A percentile compares a stretch with the other conserved stretches of the same genome.
These are phyloP conservation scores for Capsella bursapastoris DNA, from an alignment of 345 rosid genomes.

Conservation along the genomic window DNA sequence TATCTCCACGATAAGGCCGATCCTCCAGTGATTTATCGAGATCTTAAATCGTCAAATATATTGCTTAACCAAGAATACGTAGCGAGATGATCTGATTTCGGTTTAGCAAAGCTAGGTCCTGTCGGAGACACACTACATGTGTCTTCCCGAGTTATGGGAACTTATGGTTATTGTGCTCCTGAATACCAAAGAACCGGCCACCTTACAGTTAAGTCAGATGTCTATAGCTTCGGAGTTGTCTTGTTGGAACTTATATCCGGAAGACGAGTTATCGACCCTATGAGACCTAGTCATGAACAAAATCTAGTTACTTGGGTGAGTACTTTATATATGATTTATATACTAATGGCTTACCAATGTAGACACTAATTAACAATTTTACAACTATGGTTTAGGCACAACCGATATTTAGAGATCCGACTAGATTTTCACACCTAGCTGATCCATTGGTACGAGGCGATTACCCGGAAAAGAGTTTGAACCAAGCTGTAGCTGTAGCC, in stretches of 20 bases:
- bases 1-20: constrained; percentile 74
- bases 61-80: constrained; percentile 56
- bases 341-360: background rate
- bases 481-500: constrained; percentile 77
- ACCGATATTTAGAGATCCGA: constrained; percentile 68
- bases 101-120: constrained; percentile 84
- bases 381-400: constrained; percentile 52
- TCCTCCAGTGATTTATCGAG: constrained; percentile 86
- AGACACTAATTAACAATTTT: background rate
- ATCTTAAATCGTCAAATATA: constrained; percentile 83
- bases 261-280: constrained; percentile 71
- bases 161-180: constrained; percentile 92
- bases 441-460: constrained; percentile 65
- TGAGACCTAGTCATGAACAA: constrained; percentile 61
- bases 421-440: constrained; percentile 51
- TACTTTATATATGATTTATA: background rate
- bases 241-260: constrained; percentile 83
- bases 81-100: constrained; percentile 79
- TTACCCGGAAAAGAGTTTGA: constrained; percentile 57
- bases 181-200: constrained; percentile 88
- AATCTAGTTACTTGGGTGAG: constrained; percentile 78
- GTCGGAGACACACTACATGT: constrained; percentile 67
- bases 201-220: constrained; percentile 77
- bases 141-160: constrained; percentile 91
- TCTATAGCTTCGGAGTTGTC: constrained; percentile 90